phyloP scores from a whole-genome alignment of 225 moss, liverwort and hornwort species.

The Physcomitrellopsis africana region DNA sequence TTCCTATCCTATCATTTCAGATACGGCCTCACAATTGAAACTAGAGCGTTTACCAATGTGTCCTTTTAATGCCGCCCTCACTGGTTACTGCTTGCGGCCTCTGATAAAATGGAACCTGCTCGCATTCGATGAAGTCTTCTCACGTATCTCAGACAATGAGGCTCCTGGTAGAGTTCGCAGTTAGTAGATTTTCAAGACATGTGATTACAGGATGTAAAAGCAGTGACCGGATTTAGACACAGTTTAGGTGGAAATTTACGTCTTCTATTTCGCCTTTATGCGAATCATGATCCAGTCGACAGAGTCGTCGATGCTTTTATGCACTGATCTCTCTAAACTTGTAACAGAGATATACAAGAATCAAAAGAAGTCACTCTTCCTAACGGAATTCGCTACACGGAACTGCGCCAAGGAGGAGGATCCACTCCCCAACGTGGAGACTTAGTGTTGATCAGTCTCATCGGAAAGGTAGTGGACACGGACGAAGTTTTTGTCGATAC shows the following conservation, averaged over 20 bases:
- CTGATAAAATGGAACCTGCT: neutral
- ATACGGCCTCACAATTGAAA: too few relatives aligned
- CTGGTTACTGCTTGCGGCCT: neutral
- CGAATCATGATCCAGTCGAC: neutral
- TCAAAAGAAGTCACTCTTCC: slow-evolving; percentile 56
- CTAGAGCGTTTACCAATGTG: neutral
- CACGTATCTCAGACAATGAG: neutral
- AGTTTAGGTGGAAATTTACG: neutral
- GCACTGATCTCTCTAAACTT: neutral
- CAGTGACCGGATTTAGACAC: neutral
- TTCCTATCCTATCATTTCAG: too few relatives aligned
- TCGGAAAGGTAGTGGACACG: slow-evolving; percentile 57
- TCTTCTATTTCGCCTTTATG: neutral
- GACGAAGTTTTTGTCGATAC: slow-evolving; percentile 77
- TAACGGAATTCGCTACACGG: slow-evolving; percentile 73
- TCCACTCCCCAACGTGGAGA: slow-evolving; percentile 79
- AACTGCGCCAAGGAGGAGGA: slow-evolving; percentile 85
- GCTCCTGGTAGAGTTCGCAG: neutral
- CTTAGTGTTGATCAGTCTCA: slow-evolving; percentile 74
- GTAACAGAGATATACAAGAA: slow-evolving; percentile 58
- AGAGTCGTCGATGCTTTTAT: slow-evolving; percentile 1
- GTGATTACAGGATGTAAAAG: neutral
- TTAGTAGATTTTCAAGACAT: neutral
- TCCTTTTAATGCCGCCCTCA: slow-evolving; percentile 1
- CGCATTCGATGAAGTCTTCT: slow-evolving; percentile 9